Evolutionary conservation across 345 rosid genomes (phyloP), one percentile per base, ranked within the genome.

Genomic region (Capsella bursapastoris): DNA sequence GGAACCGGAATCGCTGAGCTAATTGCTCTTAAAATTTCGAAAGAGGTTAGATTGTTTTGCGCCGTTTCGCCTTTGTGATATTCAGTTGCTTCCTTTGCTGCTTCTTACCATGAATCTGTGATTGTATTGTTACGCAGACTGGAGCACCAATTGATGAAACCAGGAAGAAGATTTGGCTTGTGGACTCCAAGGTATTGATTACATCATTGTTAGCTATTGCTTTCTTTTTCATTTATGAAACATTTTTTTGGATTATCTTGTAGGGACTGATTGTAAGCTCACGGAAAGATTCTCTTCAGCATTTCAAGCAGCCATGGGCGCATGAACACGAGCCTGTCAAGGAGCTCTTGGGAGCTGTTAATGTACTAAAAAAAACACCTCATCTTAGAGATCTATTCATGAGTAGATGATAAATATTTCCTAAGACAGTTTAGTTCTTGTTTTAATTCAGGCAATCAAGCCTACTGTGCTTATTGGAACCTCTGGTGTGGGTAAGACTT

Each of bases 1-100:
- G 99, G 97, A 82, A 95, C 99, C 3, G 97, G 99, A 28, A 95
- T 95, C 28, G 97, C 99, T 31, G 97, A 95, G 77, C 89, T 95
- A 57, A 92, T 95, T 68, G 99, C 99, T 64, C 96, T 89, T 65
- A 85, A 95, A 77, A 89, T 92, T 53, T 85, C 99, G 18, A 88
- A 68, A 76, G 81, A 83, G 87, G 88, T 84, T 60, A 34, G 52
- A 58, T 61, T n/a, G 49, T 49, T 34, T 22, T 28, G 31, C 10
- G 51, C 51, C 22, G 22, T 47, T 47, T 15, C 38, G 47, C 5
- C 35, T 68, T 57, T 15, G 11, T 27, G 29, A 16, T 0, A 41
- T 9, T n/a, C 38, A 8, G 37, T 45, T 34, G 28, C 37, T 45
- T 28, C 11, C 1, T 77, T 64, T 57, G 14, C 61, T 77, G 34